A percentile compares a stretch with the other conserved stretches of the same genome.
Conservation (phyloP, 345 rosid genomes). For the Ailanthus altissimus region DNA sequence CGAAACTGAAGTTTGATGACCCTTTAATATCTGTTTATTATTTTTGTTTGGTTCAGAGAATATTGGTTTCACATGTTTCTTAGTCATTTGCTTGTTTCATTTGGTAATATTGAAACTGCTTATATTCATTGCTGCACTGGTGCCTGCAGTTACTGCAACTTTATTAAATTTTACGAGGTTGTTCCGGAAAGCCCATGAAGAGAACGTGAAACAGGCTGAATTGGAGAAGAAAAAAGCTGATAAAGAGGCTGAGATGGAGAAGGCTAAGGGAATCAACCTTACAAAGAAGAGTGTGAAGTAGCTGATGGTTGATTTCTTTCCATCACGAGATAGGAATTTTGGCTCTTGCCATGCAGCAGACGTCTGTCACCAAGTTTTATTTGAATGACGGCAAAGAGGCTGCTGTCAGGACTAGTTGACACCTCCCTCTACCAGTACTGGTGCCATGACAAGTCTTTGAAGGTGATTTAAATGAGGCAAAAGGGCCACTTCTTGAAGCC, state of each 20-base stretch:
- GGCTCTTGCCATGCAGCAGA: conserved; percentile 29
- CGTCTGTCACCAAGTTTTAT: conserved; percentile 21
- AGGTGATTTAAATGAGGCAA: conserved; percentile 14
- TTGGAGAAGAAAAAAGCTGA: conserved; percentile 87
- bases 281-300: conserved; percentile 55
- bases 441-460: conserved; percentile 20
- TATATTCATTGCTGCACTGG: conserved; percentile 13
- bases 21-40: background rate
- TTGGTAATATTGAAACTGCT: conserved; percentile 18
- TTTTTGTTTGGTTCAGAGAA: background rate
- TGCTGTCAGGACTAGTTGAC: conserved; percentile 25
- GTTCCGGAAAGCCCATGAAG: conserved; percentile 95
- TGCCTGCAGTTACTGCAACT: conserved; percentile 78
- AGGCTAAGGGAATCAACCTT: conserved; percentile 69
- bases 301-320: conserved; percentile 34
- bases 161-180: conserved; percentile 79
- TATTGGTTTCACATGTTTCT: background rate
- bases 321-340: conserved; percentile 20
- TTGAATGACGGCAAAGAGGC: conserved; percentile 17
- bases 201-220: conserved; percentile 85
- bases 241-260: conserved; percentile 94
- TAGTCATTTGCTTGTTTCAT: conserved; percentile 4
- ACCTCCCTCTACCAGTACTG: conserved; percentile 17
- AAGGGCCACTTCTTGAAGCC: conserved; percentile 22
- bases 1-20: conserved; percentile 5